These are phyloP conservation scores for Kodamaea jinghongensis DNA, from an alignment of 805 yeast species.

Conservation along the genomic window DNA sequence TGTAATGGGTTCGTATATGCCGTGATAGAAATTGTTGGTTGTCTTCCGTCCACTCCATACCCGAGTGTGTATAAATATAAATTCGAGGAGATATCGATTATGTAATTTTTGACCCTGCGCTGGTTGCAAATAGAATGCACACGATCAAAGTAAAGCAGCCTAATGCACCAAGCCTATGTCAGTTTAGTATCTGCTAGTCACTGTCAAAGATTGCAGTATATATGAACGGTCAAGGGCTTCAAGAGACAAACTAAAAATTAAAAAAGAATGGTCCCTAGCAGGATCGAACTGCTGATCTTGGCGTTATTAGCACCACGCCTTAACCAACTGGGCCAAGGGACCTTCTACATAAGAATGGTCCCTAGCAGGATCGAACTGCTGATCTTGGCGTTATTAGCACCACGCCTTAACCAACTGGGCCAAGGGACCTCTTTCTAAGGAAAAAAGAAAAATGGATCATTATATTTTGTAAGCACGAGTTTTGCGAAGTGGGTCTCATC, in stretches of 20 bases:
- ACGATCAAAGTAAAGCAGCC: not conserved
- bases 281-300: constrained; percentile 49
- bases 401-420: constrained; percentile 62
- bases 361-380: constrained; percentile 42
- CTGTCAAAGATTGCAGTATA: too few species aligned
- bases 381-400: constrained; percentile 53
- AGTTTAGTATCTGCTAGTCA: too few species aligned
- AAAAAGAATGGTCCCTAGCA: constrained; percentile 14
- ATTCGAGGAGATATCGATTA: not conserved
- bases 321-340: constrained; percentile 61
- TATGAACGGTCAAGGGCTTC: not conserved
- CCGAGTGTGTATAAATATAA: not conserved
- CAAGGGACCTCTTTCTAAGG: constrained; percentile 38
- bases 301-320: constrained; percentile 58
- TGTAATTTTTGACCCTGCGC: not conserved
- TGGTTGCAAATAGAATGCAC: not conserved
- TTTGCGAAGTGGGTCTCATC: too few species aligned
- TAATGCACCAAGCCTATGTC: not conserved
- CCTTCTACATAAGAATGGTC: constrained; percentile 12
- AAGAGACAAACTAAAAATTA: too few species aligned
- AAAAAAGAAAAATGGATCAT: too few species aligned
- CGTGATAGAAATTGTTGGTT: constrained; percentile 14
- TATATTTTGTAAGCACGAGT: too few species aligned
- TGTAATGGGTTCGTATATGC: constrained; percentile 12
- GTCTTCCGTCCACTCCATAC: constrained; percentile 17